A percentile compares a stretch with the other conserved stretches of the same genome.
Evolutionary conservation across 306 rosid genomes (phyloP).

Genomic region (Trifolium subterraneum): DNA sequence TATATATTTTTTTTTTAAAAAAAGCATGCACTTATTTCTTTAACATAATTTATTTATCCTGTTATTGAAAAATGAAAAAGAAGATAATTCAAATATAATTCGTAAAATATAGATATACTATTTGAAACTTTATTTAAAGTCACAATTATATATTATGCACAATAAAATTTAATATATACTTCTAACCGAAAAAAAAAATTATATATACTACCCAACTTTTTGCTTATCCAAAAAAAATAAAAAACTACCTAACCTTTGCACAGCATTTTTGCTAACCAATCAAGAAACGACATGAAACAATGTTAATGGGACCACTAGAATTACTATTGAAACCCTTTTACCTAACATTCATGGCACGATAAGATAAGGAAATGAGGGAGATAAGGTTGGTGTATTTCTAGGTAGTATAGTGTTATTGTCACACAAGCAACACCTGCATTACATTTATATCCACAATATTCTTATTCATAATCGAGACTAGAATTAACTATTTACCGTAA

Average conservation of each 20-base stretch:
- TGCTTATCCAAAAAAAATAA: too few species aligned
- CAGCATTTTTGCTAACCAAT: not conserved
- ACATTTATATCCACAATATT: not conserved
- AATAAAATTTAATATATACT: too few species aligned
- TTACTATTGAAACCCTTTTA: not conserved
- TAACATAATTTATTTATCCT: not conserved
- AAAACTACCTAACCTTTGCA: not conserved
- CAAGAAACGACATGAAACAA: not conserved
- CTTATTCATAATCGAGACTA: too few species aligned
- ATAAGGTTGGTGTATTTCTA: constrained; percentile 20
- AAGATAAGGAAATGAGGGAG: constrained; percentile 27
- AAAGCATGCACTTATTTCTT: not conserved
- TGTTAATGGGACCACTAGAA: not conserved
- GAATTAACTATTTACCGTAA: too few species aligned
- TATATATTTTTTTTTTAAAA: not conserved
- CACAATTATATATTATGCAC: too few species aligned
- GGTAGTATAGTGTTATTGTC: constrained; percentile 24
- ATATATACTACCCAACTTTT: too few species aligned
- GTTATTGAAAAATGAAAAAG: not conserved
- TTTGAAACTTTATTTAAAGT: not conserved
- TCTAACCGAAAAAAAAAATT: too few species aligned
- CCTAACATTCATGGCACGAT: not conserved
- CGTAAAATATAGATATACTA: not conserved
- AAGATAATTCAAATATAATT: not conserved
- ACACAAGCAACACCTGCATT: constrained; percentile 8